A percentile compares a stretch with the other conserved stretches of the same genome.
phyloP scores from a whole-genome alignment of 2,329 filamentous ascomycete species.

The Clarireedia homoeocarpa region DNA sequence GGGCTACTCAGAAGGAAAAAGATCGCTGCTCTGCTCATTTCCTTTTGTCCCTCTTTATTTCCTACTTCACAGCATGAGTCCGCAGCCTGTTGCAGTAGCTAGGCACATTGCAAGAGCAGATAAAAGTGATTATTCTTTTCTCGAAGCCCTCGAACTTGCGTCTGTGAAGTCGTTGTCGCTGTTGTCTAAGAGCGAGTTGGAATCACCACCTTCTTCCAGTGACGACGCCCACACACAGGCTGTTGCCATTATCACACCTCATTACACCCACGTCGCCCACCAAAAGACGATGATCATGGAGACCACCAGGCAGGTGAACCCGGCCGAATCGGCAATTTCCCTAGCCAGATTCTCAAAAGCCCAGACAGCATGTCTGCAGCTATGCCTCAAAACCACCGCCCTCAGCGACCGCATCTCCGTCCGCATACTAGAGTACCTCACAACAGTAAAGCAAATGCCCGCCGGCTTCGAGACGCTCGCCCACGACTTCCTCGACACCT shows the following conservation, averaged over 20 bases:
- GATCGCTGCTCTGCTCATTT: too few species aligned
- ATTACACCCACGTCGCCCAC: background rate
- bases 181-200: background rate
- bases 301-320: background rate
- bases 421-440: slow-evolving; percentile 56
- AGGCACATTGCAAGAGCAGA: slow-evolving; percentile 1
- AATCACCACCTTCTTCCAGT: background rate
- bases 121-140: slow-evolving; percentile 1
- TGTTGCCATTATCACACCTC: background rate
- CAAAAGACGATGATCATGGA: slow-evolving; percentile 1
- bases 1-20: too few species aligned
- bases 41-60: too few species aligned
- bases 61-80: background rate
- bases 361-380: slow-evolving; percentile 32
- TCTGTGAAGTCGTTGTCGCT: background rate
- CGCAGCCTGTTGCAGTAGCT: background rate
- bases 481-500: slow-evolving; percentile 59
- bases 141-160: background rate
- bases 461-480: slow-evolving; percentile 52
- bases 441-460: slow-evolving; percentile 45
- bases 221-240: background rate
- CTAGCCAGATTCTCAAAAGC: slow-evolving; percentile 11
- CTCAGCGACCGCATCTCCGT: slow-evolving; percentile 58
- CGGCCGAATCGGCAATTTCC: background rate
- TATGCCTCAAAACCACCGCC: slow-evolving; percentile 51